phyloP scores from a whole-genome alignment of 768 basidiomycete genomes.

The Candolleomyces eurysporus region DNA sequence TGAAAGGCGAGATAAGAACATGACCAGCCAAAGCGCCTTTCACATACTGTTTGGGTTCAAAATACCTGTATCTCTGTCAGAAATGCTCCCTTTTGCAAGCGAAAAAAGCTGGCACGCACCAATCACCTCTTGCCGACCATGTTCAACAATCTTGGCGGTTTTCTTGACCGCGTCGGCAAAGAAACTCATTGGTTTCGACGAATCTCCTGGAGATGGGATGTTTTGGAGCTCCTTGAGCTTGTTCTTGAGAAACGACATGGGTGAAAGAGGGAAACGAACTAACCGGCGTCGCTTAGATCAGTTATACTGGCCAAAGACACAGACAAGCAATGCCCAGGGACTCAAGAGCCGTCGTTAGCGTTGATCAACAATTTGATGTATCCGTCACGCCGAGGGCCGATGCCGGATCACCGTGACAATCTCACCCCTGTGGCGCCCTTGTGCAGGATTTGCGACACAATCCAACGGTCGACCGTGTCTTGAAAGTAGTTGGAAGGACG shows the following conservation, averaged over 20 bases:
- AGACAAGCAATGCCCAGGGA: no score
- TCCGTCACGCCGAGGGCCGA: no score
- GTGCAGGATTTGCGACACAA: no score
- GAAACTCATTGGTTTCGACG: conserved; percentile 29
- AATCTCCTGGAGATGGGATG: conserved; percentile 8
- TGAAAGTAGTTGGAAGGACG: no score
- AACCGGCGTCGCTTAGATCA: background rate
- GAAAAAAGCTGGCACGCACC: conserved; percentile 18
- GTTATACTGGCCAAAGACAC: no score
- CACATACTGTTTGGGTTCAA: conserved; percentile 48
- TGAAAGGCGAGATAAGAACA: conserved; percentile 13
- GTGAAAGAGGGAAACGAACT: conserved; percentile 10
- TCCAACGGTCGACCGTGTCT: no score
- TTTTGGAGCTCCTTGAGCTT: conserved; percentile 27
- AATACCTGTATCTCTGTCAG: conserved; percentile 27
- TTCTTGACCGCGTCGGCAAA: conserved; percentile 21
- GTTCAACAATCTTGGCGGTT: conserved; percentile 34
- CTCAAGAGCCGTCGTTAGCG: no score
- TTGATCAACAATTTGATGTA: no score
- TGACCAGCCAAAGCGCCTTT: background rate
- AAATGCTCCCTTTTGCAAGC: background rate
- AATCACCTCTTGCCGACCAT: conserved; percentile 41
- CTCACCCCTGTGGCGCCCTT: no score
- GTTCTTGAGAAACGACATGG: conserved; percentile 40
- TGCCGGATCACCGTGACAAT: no score